These are phyloP conservation scores for Penicillium cinerascens DNA, from an alignment of 495 filamentous ascomycete genomes.

Conservation along the genomic window DNA sequence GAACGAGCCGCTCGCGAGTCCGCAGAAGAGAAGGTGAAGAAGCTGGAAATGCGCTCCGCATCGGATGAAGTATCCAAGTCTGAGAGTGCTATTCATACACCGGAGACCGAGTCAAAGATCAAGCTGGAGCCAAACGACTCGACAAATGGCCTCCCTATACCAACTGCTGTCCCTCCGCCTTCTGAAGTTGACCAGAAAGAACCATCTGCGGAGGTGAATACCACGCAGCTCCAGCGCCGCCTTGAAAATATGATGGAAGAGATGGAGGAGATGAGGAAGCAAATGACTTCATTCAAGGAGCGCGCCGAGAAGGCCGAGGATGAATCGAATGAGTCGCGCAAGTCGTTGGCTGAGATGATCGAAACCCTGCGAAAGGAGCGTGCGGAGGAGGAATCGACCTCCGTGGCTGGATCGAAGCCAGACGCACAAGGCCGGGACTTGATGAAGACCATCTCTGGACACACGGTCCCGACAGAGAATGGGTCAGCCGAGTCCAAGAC, in stretches of 20 bases:
- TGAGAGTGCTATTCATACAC: constrained; percentile 34
- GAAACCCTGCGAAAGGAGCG: constrained; percentile 71
- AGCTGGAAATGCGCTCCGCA: constrained; percentile 53
- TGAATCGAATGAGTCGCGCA: constrained; percentile 62
- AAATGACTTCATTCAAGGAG: constrained; percentile 72
- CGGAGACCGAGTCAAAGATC: constrained; percentile 13
- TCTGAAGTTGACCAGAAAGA: constrained; percentile 34
- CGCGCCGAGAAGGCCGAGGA: constrained; percentile 77
- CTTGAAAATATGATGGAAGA: constrained; percentile 77
- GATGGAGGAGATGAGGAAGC: constrained; percentile 76
- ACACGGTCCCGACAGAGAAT: constrained; percentile 6
- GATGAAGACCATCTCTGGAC: constrained; percentile 1
- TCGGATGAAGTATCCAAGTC: constrained; percentile 19
- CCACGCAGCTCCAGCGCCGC: constrained; percentile 59
- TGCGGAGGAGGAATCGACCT: constrained; percentile 21
- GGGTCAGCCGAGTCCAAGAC: constrained; percentile 8
- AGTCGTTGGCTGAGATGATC: constrained; percentile 84
- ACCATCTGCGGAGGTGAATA: constrained; percentile 25
- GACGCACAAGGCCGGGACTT: constrained; percentile 6
- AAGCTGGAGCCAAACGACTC: constrained; percentile 18
- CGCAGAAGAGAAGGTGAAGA: constrained; percentile 76
- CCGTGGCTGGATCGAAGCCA: neutral
- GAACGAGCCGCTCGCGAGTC: constrained; percentile 77
- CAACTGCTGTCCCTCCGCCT: neutral
- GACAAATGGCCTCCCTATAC: neutral